These are phyloP conservation scores for Ophiocytium majus DNA, from an alignment of 352 stramenopile species.

Conservation along the genomic window DNA sequence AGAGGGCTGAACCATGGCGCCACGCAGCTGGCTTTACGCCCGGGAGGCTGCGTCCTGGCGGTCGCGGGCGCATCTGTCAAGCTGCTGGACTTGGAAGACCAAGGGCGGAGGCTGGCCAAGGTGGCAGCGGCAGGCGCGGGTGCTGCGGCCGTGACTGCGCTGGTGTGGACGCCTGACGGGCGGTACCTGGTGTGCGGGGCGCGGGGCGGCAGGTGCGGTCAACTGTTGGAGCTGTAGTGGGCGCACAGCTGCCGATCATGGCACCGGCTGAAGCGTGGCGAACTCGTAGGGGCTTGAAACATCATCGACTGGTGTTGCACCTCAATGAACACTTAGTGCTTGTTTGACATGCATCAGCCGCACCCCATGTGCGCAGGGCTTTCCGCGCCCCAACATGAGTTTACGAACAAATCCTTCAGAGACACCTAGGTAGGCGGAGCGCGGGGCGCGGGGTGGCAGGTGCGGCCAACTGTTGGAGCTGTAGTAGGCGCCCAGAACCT, in stretches of 20 bases:
- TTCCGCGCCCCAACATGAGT: neutral
- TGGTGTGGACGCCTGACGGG: slow-evolving; percentile 33
- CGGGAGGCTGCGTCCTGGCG: slow-evolving; percentile 28
- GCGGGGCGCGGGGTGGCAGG: no score
- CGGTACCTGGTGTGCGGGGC: slow-evolving; percentile 28
- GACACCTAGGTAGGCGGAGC: no score
- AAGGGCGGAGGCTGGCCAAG: slow-evolving; percentile 29
- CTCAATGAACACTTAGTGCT: neutral
- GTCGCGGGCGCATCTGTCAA: slow-evolving; percentile 34
- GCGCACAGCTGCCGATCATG: neutral
- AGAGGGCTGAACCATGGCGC: slow-evolving; percentile 43
- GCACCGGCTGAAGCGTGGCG: no score
- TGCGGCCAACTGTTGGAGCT: neutral
- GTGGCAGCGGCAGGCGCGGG: slow-evolving; percentile 18
- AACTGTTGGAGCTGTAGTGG: neutral
- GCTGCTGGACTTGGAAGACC: slow-evolving; percentile 37
- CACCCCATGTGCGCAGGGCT: no score
- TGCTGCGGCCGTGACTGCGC: slow-evolving; percentile 18
- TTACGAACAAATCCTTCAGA: neutral
- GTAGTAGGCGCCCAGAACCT: neutral
- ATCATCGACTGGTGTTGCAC: neutral
- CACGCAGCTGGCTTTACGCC: slow-evolving; percentile 33
- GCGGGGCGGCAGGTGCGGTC: neutral
- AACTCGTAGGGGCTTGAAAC: no score
- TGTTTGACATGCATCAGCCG: neutral